Base-by-base conservation (phyloP, 345 rosid species). In the Ailanthus altissimus region DNA sequence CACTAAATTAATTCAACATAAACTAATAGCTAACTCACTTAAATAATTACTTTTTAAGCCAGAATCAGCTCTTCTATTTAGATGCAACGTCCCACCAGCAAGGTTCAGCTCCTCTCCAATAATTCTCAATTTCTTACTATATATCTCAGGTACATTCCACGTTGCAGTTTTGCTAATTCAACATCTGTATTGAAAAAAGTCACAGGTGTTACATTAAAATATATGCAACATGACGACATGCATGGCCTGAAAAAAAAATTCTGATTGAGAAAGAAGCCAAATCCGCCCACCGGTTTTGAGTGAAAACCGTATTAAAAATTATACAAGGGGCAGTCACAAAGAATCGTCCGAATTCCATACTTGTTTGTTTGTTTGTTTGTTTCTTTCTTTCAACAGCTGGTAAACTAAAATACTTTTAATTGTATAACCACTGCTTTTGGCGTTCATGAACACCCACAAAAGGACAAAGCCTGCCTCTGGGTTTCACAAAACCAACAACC, bases 381-480 rank as follows among this genome's bases (percentile, higher is more conserved):
- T 46, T 14, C n/a, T 62, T 45, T 58, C 62, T 25, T 58, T 23
- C 26, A 9, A 13, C 21, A 58, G 8, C 62, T 3, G 10, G 9
- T 58, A 21, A 45, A 5, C 8, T 53, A 15, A n/a, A 20, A 5
- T 53, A 5, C n/a, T 18, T 20, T 15, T 32, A 14, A 32, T 38
- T 38, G 11, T 10, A 66, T 32, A 70, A 23, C 40, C 66, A 15
- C 25, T 40, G 51, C 32, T 36, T 62, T 63, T 18, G 16, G 67
- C 47, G n/a, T 36, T 38, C 26, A 73, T 47, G 46, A 43, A 5
- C 43, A 20, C 46, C 56, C 25, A 26, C 67, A 61, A 73, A 13
- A 49, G 46, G 67, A 77, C 75, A 38, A 72, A 20, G 23, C 18
- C n/a, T 7, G 73, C 81, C 73, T 43, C 66, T 20, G 12, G 73